Evolutionary conservation across 441 rosid genomes (phyloP).

Genomic region (Adansonia rubrostipa): DNA sequence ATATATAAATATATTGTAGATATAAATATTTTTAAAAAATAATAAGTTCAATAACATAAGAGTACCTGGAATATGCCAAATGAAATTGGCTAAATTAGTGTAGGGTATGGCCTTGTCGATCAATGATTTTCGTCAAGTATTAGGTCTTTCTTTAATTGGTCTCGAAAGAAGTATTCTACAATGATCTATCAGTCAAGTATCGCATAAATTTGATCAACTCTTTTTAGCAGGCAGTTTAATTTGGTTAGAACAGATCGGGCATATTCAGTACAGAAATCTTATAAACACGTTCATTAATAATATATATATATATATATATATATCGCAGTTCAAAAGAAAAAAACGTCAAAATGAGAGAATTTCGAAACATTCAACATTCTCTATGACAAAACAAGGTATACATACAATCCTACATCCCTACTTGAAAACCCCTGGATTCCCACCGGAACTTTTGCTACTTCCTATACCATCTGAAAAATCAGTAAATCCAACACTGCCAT

Average conservation of each 20-base stretch:
- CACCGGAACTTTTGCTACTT: no score
- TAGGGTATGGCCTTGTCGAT: no score
- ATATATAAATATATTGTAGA: no score
- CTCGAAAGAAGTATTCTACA: neutral
- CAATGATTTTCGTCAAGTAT: no score
- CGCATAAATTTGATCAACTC: neutral
- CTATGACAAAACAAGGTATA: conserved; percentile 22
- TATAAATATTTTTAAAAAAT: no score
- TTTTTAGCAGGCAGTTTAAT: neutral
- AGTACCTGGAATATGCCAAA: no score
- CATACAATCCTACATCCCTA: conserved; percentile 8
- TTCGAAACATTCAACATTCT: neutral
- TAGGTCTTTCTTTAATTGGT: neutral
- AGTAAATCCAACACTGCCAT: neutral
- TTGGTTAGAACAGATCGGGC: no score
- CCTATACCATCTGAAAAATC: neutral
- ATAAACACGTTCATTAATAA: neutral
- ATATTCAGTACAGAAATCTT: neutral
- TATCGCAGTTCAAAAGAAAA: neutral
- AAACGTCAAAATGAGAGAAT: neutral
- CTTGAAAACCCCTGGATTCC: neutral
- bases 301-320: neutral
- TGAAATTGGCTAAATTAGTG: no score
- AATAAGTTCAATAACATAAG: no score
- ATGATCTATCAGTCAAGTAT: neutral